A percentile compares a stretch with the other conserved stretches of the same genome.
These are phyloP conservation scores for Cladosporium sp. DNA, from an alignment of 2,329 filamentous ascomycete species.

Conservation along the genomic window DNA sequence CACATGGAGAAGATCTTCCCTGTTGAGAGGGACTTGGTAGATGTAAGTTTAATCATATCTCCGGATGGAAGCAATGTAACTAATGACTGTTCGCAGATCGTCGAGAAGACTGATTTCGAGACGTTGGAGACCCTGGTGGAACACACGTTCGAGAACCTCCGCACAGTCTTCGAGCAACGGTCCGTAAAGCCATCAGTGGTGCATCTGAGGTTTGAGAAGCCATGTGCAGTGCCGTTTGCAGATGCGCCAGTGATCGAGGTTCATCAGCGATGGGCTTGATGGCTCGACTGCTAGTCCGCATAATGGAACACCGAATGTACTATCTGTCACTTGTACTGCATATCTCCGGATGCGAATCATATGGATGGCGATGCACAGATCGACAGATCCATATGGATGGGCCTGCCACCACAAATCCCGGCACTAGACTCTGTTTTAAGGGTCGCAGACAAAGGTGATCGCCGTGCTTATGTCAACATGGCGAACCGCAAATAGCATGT, in stretches of 20 bases:
- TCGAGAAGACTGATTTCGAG: conserved; percentile 41
- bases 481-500: neutral
- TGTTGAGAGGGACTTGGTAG: conserved; percentile 58
- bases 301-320: neutral
- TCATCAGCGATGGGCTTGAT: conserved; percentile 9
- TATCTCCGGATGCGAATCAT: neutral
- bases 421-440: neutral
- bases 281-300: neutral
- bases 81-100: conserved; percentile 23
- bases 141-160: conserved; percentile 38
- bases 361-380: neutral
- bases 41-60: conserved; percentile 46
- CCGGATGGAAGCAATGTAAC: neutral
- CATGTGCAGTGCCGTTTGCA: conserved; percentile 67
- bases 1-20: conserved; percentile 40
- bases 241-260: conserved; percentile 68
- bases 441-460: neutral
- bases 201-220: conserved; percentile 64
- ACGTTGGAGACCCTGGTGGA: conserved; percentile 48
- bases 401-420: neutral
- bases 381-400: too few relatives aligned
- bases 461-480: neutral
- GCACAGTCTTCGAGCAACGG: conserved; percentile 7
- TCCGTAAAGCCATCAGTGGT: conserved; percentile 31
- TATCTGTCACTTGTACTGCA: neutral